Base-by-base conservation (phyloP, 768 basidiomycete species). In the Ramaria sp. region DNA sequence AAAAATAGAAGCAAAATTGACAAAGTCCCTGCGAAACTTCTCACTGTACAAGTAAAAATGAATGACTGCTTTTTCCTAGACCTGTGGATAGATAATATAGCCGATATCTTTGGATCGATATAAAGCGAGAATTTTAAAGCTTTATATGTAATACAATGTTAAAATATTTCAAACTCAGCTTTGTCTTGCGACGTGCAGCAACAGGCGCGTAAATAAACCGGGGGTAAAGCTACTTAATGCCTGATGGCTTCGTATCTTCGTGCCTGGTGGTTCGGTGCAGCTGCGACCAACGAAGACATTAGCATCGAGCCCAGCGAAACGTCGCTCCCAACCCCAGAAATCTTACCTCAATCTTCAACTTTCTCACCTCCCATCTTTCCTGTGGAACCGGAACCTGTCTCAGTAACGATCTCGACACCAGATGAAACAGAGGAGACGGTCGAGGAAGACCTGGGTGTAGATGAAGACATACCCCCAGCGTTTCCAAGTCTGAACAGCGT, bases 401-500 rank as follows among this genome's bases (percentile, higher is more conserved):
- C 44, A 5, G 24, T 47, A 16, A 8, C 48, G 30, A 49, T 49
- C 18, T 32, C 34, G 9, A 30, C 32, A 32, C 48, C 48, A 34
- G 48, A 49, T 5, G 44, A 47, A 15, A 13, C 28, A 7, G 6
- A 4, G 16, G 44, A 47, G 16, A 20, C 38, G 13, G 5, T 5
- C 13, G 62, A 65, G 10, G 70, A 67, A 39, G 65, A 71, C 6
- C 71, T 67, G 39, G 66, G 63, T 57, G 68, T 74, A 51, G 70
- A 67, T 52, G 75, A 83, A 56, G 79, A 88, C 60, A 61, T 61
- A 12, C 82, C 88, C 6, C 88, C 88, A 10, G 78, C 81, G 1
- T 91, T 91, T 64, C 88, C 88, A 24, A 77, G 76, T 50, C 69
- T 80, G 3, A 74, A 74, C 62, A 89, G 88, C 58, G 83, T 82